Evolutionary conservation across 495 filamentous ascomycete genomes (phyloP), one percentile per base, ranked within the genome.

Genomic region (Penicillium argentinense): DNA sequence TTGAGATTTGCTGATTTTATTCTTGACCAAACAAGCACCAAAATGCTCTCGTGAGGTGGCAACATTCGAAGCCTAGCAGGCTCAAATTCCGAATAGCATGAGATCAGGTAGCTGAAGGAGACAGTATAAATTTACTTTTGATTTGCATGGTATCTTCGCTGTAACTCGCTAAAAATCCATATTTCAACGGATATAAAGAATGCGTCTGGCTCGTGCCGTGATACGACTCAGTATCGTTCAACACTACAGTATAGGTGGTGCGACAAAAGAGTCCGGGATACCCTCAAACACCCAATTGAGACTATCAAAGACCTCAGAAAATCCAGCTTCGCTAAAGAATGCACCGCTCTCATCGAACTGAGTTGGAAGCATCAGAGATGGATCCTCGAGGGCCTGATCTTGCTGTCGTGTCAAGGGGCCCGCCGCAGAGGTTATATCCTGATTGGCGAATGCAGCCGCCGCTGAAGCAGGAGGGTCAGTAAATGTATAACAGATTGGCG

Each of bases 201-300:
- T 19, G 14, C n/a, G n/a, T n/a, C n/a, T n/a, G n/a, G n/a, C n/a
- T n/a, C n/a, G n/a, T n/a, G n/a, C n/a, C n/a, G n/a, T n/a, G n/a
- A n/a, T n/a, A n/a, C n/a, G n/a, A n/a, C n/a, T n/a, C n/a, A n/a
- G n/a, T n/a, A n/a, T n/a, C n/a, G n/a, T n/a, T n/a, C n/a, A 38
- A 34, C 19, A 6, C 42, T 63, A 75, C 33, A 73, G 51, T 23
- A 71, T 54, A 13, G 68, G 64, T n/a, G 70, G 67, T 12, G 66
- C 67, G 28, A 66, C 64, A 47, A 73, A 71, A 4, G 63, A 65
- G 34, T 75, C 70, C 0, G 72, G 72, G 29, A 74, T 64, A 5
- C 72, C 72, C 8, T 75, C 72, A 56, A 75, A 75, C 8, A 75
- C 72, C 72, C 72, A 75, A 34, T 75, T 75, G 9, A 75, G 56